Base-by-base conservation (phyloP, 2,329 filamentous ascomycete genomes). In the Sporothrix protearum region DNA sequence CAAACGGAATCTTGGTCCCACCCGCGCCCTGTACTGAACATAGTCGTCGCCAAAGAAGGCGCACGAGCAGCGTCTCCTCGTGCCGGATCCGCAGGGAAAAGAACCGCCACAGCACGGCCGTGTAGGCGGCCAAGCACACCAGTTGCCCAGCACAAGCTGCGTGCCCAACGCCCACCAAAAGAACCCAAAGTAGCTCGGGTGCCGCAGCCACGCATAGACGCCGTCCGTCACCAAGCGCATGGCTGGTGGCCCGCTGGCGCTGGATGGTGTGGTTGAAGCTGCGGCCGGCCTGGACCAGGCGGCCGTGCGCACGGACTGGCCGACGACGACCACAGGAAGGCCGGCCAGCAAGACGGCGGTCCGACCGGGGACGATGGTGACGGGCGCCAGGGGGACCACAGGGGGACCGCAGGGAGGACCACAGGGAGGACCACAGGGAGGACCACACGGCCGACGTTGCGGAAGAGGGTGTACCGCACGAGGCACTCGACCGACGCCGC, bases 81-180 rank as follows among this genome's bases (percentile, higher is more conserved):
- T 88, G 89, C 70, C 80, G 80, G 75, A 98, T 94, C 73, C 96
- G 85, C 14, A 79, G 82, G 19, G 84, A 85, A 79, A 99, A 99
- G 80, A 99, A 99, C 73, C 83, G 85, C 93, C 93, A 97, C 75
- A 99, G 80, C 19, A 96, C 91, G 8, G 86, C 79, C 0, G 88
- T 81, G 82, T 97, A 98, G 1, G 82, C 91, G 7, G 90, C 75
- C 71, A 96, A 88, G 79, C 93, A 97, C 1, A 97, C 75, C 9
- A 87, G 81, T 99, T 99, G 22, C 95, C 95, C 74, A 97, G 85
- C 70, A 97, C 88, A 57, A 98, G 78, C 84, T 99, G 96, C 14
- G 94, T 97, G 5, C 96, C 96, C n/a, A 98, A 78, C 0, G 92
- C 93, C 95, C 95, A 99, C 89, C 94, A 98, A 81, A 97, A 99